Conservation (phyloP, 495 filamentous ascomycete species). For the Choiromyces venosus region DNA sequence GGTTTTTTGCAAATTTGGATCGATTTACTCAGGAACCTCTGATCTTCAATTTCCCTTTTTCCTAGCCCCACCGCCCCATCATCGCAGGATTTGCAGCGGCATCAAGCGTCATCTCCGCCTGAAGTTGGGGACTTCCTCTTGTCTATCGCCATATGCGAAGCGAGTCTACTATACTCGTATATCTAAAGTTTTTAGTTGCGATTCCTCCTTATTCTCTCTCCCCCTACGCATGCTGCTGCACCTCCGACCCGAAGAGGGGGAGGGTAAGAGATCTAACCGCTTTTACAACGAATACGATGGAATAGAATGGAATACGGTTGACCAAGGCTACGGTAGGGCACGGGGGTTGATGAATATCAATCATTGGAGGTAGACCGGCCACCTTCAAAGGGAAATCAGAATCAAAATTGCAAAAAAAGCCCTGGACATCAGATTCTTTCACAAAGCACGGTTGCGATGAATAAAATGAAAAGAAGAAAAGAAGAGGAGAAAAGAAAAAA, state of each 20-base stretch:
- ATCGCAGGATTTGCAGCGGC: too few relatives aligned
- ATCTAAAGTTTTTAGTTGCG: not conserved
- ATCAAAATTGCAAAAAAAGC: not conserved
- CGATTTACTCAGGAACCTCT: not conserved
- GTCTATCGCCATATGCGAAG: not conserved
- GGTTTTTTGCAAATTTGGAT: not conserved
- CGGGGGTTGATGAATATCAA: not conserved
- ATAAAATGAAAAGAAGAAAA: too few relatives aligned
- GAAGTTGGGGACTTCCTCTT: not conserved
- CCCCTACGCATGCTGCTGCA: not conserved
- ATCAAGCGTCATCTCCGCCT: not conserved
- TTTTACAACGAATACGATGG: not conserved
- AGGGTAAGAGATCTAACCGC: not conserved
- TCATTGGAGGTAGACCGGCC: not conserved
- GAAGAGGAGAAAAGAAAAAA: not conserved
- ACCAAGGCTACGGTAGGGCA: too few relatives aligned
- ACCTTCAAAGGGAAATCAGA: not conserved
- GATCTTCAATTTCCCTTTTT: not conserved
- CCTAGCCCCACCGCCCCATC: not conserved
- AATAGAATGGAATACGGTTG: not conserved
- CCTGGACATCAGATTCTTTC: not conserved
- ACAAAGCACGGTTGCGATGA: not conserved
- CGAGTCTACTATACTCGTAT: not conserved
- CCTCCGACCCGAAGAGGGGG: not conserved
- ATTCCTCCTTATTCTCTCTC: not conserved